Conservation (phyloP, 2,329 filamentous ascomycete genomes). For the Monosporascus sp. region DNA sequence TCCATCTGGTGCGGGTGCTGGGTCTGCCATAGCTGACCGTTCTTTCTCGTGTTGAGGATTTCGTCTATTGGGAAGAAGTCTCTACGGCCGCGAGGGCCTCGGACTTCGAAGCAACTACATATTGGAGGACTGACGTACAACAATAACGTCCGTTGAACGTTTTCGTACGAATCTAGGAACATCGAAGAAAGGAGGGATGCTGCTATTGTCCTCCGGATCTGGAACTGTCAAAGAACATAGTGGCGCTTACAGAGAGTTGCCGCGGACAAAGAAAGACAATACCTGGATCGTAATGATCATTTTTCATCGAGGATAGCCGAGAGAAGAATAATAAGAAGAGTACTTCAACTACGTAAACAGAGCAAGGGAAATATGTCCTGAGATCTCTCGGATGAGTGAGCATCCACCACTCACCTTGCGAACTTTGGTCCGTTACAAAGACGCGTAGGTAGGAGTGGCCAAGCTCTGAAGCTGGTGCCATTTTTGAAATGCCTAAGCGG, state of each 20-base stretch:
- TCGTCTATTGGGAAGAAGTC: too few relatives aligned
- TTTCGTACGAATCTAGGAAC: neutral
- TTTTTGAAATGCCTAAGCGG: neutral
- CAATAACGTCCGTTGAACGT: neutral
- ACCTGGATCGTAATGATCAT: neutral
- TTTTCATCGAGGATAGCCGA: neutral
- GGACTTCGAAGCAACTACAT: neutral
- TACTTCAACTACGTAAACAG: too few relatives aligned
- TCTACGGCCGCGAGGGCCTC: neutral
- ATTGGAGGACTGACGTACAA: neutral
- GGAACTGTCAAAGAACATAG: neutral
- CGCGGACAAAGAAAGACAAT: neutral
- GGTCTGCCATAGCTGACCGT: too few relatives aligned
- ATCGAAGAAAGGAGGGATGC: neutral
- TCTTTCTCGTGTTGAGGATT: too few relatives aligned
- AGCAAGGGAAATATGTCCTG: too few relatives aligned
- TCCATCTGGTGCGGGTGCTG: too few relatives aligned
- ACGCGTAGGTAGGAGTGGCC: neutral
- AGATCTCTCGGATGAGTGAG: too few relatives aligned
- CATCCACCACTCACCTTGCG: too few relatives aligned
- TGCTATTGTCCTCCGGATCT: neutral
- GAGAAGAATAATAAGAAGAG: too few relatives aligned
- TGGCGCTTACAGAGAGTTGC: neutral
- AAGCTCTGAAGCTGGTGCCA: neutral
- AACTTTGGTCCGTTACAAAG: neutral